These are phyloP conservation scores for Dioscorea alata DNA, from an alignment of 106 monocot genomes.

Conservation along the genomic window DNA sequence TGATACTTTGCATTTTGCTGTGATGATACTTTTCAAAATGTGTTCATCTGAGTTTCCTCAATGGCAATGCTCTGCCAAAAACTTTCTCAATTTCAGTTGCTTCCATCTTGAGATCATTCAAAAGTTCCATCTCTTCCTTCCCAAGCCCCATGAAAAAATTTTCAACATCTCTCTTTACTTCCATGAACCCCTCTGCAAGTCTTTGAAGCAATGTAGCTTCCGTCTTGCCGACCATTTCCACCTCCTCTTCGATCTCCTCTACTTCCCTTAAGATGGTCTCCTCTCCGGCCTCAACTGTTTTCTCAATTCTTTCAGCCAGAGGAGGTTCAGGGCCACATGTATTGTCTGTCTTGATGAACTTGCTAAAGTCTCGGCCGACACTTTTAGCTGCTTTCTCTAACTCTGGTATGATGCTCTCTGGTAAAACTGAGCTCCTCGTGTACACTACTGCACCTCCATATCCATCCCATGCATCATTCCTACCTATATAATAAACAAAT, in stretches of 20 bases:
- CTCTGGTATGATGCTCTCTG: constrained; percentile 67
- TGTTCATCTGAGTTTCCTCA: constrained; percentile 69
- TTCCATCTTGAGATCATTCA: constrained; percentile 80
- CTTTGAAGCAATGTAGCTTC: constrained; percentile 54
- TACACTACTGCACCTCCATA: constrained; percentile 90
- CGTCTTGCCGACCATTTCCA: constrained; percentile 47
- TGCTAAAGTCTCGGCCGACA: constrained; percentile 63
- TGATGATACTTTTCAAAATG: no score
- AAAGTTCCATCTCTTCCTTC: constrained; percentile 85
- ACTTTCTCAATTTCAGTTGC: constrained; percentile 72
- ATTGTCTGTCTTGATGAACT: constrained; percentile 81
- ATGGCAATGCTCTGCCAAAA: constrained; percentile 58
- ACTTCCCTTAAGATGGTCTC: constrained; percentile 83
- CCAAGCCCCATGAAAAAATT: constrained; percentile 54
- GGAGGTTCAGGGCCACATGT: constrained; percentile 92
- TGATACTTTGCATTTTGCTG: no score
- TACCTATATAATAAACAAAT: constrained; percentile 83
- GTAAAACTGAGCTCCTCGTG: constrained; percentile 66
- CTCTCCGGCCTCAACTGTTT: constrained; percentile 89
- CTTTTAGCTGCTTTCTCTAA: constrained; percentile 67
- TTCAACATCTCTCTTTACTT: constrained; percentile 47
- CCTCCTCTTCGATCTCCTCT: constrained; percentile 61
- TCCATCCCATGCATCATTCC: constrained; percentile 98
- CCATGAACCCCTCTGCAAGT: constrained; percentile 53
- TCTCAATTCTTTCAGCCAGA: constrained; percentile 81